These are phyloP conservation scores for Penicillium desertorum DNA, from an alignment of 495 filamentous ascomycete species.

Conservation along the genomic window DNA sequence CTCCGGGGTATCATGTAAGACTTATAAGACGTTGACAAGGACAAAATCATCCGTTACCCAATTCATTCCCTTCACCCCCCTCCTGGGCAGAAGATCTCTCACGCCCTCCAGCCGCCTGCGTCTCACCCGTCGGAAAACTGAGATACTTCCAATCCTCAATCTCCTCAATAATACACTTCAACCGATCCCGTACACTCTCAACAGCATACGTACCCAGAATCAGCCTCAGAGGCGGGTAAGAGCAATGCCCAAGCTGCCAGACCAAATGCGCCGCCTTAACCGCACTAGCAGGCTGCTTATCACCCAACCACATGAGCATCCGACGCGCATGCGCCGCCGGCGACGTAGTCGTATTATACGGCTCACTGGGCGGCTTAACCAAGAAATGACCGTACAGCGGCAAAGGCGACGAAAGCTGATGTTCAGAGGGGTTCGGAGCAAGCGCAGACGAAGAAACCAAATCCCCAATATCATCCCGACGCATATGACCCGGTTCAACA, in stretches of 20 bases:
- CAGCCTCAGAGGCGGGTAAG: constrained; percentile 80
- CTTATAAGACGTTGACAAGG: not conserved
- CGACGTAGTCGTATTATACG: constrained; percentile 71
- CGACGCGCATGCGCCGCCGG: constrained; percentile 87
- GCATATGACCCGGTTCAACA: constrained; percentile 85
- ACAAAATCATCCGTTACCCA: constrained; percentile 5
- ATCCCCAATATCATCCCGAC: constrained; percentile 63
- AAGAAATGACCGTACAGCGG: constrained; percentile 89
- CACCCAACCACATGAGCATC: constrained; percentile 93
- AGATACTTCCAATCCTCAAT: constrained; percentile 88
- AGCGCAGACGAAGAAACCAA: constrained; percentile 32
- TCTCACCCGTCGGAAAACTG: constrained; percentile 52
- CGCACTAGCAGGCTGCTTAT: constrained; percentile 87
- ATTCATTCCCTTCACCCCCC: constrained; percentile 7
- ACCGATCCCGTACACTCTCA: constrained; percentile 86
- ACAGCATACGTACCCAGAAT: constrained; percentile 90
- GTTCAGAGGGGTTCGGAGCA: constrained; percentile 28
- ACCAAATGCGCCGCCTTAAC: constrained; percentile 94
- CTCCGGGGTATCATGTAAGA: constrained; percentile 6
- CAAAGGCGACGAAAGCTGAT: constrained; percentile 51
- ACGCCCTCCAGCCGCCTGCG: constrained; percentile 18
- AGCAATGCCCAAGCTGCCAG: constrained; percentile 94
- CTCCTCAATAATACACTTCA: constrained; percentile 91
- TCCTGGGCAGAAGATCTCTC: constrained; percentile 16
- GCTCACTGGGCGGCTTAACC: constrained; percentile 79